Percentiles rank a stretch among this genome's conserved stretches.
Conservation (phyloP, 257 asterid genomes). For the Anisodus tanguticus region DNA sequence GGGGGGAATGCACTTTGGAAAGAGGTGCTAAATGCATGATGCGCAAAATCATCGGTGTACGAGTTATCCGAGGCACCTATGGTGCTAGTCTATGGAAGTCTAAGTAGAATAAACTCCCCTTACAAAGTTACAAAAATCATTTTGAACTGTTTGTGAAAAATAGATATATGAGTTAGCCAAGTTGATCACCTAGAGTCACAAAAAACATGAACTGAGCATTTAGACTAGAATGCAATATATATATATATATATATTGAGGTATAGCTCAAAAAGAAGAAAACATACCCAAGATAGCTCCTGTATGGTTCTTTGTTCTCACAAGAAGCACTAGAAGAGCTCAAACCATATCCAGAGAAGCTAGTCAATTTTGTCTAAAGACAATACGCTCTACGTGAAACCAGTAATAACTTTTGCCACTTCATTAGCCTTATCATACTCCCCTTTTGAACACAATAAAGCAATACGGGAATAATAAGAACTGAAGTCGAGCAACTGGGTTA, state of each 20-base stretch:
- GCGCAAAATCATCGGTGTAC: neutral
- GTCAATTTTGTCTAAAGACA: constrained; percentile 6
- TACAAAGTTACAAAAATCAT: neutral
- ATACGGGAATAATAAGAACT: constrained; percentile 58
- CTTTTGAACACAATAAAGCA: constrained; percentile 69
- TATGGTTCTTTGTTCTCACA: neutral
- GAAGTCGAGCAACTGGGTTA: constrained; percentile 50
- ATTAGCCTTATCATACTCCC: constrained; percentile 70
- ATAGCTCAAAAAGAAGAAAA: neutral
- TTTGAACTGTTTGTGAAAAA: neutral
- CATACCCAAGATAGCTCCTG: constrained; percentile 21
- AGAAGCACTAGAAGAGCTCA: neutral
- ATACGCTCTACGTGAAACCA: constrained; percentile 41
- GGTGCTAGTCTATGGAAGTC: neutral
- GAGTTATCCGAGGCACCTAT: neutral
- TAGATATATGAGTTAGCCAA: neutral
- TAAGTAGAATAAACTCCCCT: neutral
- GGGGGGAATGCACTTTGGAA: neutral
- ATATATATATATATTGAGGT: neutral
- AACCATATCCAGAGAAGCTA: neutral
- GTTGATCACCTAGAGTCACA: neutral
- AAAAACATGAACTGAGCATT: neutral
- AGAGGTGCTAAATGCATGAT: neutral
- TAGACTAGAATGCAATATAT: neutral
- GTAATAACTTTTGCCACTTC: constrained; percentile 54